phyloP scores from a whole-genome alignment of 2,329 filamentous ascomycete species.

The Byssoonygena ceratinophila region DNA sequence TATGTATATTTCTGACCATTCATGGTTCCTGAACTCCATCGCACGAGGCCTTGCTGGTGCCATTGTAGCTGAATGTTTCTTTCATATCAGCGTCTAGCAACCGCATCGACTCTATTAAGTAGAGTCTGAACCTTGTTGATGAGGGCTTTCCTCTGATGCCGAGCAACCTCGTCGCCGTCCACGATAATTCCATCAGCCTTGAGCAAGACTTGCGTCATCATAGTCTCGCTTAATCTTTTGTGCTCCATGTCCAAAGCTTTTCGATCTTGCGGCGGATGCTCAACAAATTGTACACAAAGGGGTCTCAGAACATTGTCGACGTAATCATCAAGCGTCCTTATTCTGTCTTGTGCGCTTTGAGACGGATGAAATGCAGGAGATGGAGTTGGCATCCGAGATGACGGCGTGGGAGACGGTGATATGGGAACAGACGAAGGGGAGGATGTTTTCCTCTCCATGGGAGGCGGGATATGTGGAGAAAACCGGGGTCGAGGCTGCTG shows the following conservation, averaged over 20 bases:
- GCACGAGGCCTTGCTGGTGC: neutral
- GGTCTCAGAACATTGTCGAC: constrained; percentile 27
- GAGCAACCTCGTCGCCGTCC: constrained; percentile 53
- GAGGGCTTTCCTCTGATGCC: constrained; percentile 39
- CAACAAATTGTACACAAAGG: neutral
- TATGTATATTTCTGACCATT: neutral
- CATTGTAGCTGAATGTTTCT: neutral
- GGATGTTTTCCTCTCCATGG: neutral
- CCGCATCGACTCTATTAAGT: constrained; percentile 32
- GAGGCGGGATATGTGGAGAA: neutral
- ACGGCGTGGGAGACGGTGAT: neutral
- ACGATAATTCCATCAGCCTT: constrained; percentile 57
- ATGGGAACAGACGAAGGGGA: neutral
- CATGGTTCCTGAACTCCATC: constrained; percentile 1
- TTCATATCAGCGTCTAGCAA: constrained; percentile 9
- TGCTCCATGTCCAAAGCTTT: constrained; percentile 36
- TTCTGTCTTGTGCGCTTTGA: constrained; percentile 26
- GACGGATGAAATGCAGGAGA: constrained; percentile 7
- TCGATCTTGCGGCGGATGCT: constrained; percentile 30
- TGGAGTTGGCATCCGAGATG: neutral
- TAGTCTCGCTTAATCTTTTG: constrained; percentile 37
- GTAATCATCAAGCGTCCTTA: constrained; percentile 30
- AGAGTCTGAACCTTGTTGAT: constrained; percentile 35
- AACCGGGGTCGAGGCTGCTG: neutral
- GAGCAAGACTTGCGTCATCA: constrained; percentile 39